Conservation (phyloP, 1,284 basidiomycete genomes). For the Trametes versicolor region DNA sequence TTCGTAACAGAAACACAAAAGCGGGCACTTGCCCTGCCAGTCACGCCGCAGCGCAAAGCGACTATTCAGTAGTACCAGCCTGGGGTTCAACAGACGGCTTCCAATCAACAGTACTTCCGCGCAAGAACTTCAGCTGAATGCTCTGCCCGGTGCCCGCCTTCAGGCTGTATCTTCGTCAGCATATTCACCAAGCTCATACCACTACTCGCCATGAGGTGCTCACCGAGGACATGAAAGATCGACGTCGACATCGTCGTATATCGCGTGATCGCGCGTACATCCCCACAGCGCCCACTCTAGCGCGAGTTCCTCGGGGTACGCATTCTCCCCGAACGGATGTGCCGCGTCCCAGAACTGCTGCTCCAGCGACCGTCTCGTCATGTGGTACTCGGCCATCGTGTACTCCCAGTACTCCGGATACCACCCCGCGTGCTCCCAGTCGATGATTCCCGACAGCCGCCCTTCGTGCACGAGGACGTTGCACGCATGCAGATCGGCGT, state of each 20-base stretch:
- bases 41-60: no score
- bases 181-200: no score
- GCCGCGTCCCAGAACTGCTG: constrained; percentile 20
- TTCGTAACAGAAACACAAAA: no score
- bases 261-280: background rate
- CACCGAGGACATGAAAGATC: background rate
- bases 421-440: constrained; percentile 33
- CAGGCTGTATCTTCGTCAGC: no score
- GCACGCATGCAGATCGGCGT: constrained; percentile 16
- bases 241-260: no score
- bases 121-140: no score
- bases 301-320: constrained; percentile 10
- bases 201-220: no score
- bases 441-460: constrained; percentile 31
- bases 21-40: no score
- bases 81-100: no score
- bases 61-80: no score
- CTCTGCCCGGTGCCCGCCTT: no score
- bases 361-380: background rate
- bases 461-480: constrained; percentile 35
- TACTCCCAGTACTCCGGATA: constrained; percentile 3
- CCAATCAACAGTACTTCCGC: no score
- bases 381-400: background rate
- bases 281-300: constrained; percentile 17
- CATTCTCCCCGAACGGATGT: constrained; percentile 2